Percentiles rank a stretch among this genome's conserved stretches.
Conservation (phyloP, 495 filamentous ascomycete species). For the Xylaria castorea region DNA sequence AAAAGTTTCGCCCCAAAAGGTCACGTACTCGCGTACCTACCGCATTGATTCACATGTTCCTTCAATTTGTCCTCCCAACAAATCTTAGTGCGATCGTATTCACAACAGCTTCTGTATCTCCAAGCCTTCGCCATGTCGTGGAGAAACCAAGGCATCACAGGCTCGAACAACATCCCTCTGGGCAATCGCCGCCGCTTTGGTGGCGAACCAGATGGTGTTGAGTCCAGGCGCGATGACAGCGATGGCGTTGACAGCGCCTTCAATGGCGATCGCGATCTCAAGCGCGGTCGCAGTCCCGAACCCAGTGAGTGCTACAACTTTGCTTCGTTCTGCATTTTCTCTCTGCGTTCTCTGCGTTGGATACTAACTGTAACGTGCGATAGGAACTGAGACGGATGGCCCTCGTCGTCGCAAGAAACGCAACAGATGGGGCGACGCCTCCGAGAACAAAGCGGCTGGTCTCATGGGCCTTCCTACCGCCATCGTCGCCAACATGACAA, state of each 20-base stretch:
- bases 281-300: constrained; percentile 60
- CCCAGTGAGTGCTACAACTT: constrained; percentile 42
- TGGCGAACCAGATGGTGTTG: constrained; percentile 66
- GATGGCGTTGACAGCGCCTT: constrained; percentile 44
- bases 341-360: not conserved
- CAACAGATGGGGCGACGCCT: constrained; percentile 95
- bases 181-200: constrained; percentile 86
- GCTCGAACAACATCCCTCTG: constrained; percentile 97
- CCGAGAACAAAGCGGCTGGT: constrained; percentile 97
- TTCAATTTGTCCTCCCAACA: not conserved
- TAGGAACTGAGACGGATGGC: constrained; percentile 67
- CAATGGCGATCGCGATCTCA: constrained; percentile 81
- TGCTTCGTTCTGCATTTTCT: not conserved
- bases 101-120: not conserved
- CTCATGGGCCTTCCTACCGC: constrained; percentile 96
- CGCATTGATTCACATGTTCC: constrained; percentile 9
- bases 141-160: constrained; percentile 95
- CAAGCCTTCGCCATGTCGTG: constrained; percentile 71
- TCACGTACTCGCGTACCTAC: constrained; percentile 16
- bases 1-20: constrained; percentile 22
- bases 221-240: constrained; percentile 22
- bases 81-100: not conserved
- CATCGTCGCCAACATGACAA: constrained; percentile 96
- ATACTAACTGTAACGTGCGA: constrained; percentile 11
- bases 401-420: constrained; percentile 90